These are phyloP conservation scores for Cryphonectria radicalis DNA, from an alignment of 2,329 filamentous ascomycete genomes.

Conservation along the genomic window DNA sequence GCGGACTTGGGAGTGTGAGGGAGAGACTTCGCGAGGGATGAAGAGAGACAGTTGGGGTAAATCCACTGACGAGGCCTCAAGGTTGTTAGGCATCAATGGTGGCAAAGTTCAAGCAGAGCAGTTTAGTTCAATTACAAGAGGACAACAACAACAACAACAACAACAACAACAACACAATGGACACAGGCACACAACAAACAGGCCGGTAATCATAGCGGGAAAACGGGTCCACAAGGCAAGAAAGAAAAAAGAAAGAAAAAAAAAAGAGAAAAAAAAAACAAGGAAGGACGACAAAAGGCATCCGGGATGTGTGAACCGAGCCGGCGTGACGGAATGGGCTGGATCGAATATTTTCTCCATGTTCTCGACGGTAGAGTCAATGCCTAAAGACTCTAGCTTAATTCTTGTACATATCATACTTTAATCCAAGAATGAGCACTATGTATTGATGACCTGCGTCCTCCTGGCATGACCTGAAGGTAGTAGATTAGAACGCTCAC, in stretches of 20 bases:
- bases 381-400: conserved; percentile 12
- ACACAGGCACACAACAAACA: not conserved
- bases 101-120: not conserved
- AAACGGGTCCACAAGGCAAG: not conserved
- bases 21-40: no score
- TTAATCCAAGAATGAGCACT: conserved; percentile 15
- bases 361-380: conserved; percentile 2
- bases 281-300: not conserved
- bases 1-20: not conserved
- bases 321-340: conserved; percentile 6
- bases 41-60: not conserved
- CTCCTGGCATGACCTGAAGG: not conserved
- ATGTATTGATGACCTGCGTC: not conserved
- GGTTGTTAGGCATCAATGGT: not conserved
- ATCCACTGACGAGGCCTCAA: not conserved
- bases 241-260: not conserved
- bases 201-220: not conserved
- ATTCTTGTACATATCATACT: conserved; percentile 18
- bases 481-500: not conserved
- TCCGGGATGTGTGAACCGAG: not conserved
- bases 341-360: not conserved
- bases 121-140: not conserved
- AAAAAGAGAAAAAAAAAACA: not conserved
- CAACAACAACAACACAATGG: not conserved
- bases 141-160: not conserved